A percentile compares a stretch with the other conserved stretches of the same genome.
Conservation (phyloP, 2,329 filamentous ascomycete species). For the Zalaria sp. region DNA sequence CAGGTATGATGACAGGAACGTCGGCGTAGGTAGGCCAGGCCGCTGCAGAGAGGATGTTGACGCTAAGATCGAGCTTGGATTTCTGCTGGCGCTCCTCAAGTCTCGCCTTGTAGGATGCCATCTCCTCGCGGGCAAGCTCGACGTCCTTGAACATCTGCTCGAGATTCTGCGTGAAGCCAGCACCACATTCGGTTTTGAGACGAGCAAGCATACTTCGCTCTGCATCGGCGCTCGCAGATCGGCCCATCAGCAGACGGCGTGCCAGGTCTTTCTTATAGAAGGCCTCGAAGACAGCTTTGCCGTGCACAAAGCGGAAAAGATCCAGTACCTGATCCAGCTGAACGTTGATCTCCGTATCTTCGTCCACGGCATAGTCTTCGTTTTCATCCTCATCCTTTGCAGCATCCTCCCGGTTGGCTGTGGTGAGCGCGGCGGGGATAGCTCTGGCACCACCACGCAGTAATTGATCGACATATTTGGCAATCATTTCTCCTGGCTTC, state of each 20-base stretch:
- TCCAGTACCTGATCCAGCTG: slow-evolving; percentile 89
- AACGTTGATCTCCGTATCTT: slow-evolving; percentile 81
- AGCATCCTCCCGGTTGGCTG: slow-evolving; percentile 36
- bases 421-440: slow-evolving; percentile 54
- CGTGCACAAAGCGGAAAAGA: slow-evolving; percentile 91
- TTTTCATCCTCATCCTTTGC: slow-evolving; percentile 46
- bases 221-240: slow-evolving; percentile 86
- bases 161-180: slow-evolving; percentile 88
- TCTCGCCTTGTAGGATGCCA: slow-evolving; percentile 70
- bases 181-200: slow-evolving; percentile 84
- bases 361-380: slow-evolving; percentile 56
- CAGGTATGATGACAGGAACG: slow-evolving; percentile 57
- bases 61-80: slow-evolving; percentile 58
- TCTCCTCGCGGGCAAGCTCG: slow-evolving; percentile 82
- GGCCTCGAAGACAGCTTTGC: slow-evolving; percentile 94
- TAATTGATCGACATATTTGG: slow-evolving; percentile 86
- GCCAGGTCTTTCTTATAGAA: slow-evolving; percentile 99
- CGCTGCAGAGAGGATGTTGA: slow-evolving; percentile 79
- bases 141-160: slow-evolving; percentile 99
- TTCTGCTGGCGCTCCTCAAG: slow-evolving; percentile 37
- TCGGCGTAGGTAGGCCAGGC: slow-evolving; percentile 91
- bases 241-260: slow-evolving; percentile 73
- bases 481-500: slow-evolving; percentile 97
- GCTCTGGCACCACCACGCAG: slow-evolving; percentile 78
- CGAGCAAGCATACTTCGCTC: slow-evolving; percentile 91